Base-by-base conservation (phyloP, 768 basidiomycete genomes). In the Termitomyces sp. region DNA sequence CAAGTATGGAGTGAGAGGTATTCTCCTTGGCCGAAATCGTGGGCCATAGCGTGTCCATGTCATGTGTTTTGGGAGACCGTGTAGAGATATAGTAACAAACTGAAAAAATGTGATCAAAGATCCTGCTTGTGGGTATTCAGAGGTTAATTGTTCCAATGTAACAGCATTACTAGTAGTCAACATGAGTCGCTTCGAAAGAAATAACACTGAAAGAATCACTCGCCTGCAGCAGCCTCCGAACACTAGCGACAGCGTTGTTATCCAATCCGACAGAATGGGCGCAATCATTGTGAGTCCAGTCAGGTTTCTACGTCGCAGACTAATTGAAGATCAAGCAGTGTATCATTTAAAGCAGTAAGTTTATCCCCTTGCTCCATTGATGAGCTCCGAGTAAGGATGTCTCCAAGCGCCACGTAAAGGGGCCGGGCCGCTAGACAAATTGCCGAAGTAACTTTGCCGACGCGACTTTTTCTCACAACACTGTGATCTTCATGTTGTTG, bases 141-240 rank as follows among this genome's bases (percentile, higher is more conserved):
- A 77, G 3, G 89, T 92, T 20, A 92, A 72, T 58, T 84, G 82
- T 70, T 94, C 91, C 1, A 88, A 70, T 0, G 91, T 85, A 57
- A 90, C 77, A 32, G 91, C 91, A 69, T 92, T 93, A 64, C 89
- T 91, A 65, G 18, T 27, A 5, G n/a, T 18, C 16, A 48, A 32
- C 43, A 4, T 55, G 47, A 37, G 50, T 41, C 41, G 12, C 34
- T 43, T 18, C 3, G 46, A 32, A 29, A 20, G n/a, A 36, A 39
- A 34, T 4, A 20, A 20, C 52, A 27, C 24, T 53, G 10, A 18
- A 13, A 41, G 37, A n/a, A 13, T 50, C 27, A 47, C 22, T 51
- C 50, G 82, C 80, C 86, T 86, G 77, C 94, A 97, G 71, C 94
- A 97, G 1, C 94, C 94, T 2, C 92, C 93, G 66, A 97, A 95